Evolutionary conservation across 2,329 filamentous ascomycete species (phyloP), one percentile per base, ranked within the genome.

Genomic region (Xylariaceae sp.): DNA sequence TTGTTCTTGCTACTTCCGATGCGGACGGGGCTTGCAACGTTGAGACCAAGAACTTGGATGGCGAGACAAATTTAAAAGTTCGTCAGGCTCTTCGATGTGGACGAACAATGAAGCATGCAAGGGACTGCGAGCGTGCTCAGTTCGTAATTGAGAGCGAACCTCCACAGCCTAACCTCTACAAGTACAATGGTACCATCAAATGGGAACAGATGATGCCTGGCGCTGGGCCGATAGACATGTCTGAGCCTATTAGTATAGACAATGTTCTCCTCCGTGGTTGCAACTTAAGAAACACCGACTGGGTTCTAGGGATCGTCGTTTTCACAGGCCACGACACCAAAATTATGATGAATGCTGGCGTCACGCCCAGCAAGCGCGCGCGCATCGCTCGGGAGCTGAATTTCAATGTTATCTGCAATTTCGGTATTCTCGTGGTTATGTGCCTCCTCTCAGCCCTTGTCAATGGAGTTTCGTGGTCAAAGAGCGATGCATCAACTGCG

Each of bases 301-400:
- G 95, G 95, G 83, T 92, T 51, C 82, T 99, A 5, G 95, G 93
- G 50, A 84, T 99, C 2, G 93, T 98, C 48, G 80, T 96, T 18
- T 99, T 96, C 75, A 98, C 95, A 14, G 95, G 95, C 32, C 87
- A 93, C 69, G 93, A 99, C 72, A 96, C 93, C 32, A 99, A 98
- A 77, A 98, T 97, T 72, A 99, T 99, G 95, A 89, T 97, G 78
- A 99, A 99, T 71, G 90, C 95, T 23, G 95, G 95, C 57, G 89
- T 93, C 60, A 99, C 95, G 1, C 95, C 96, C 12, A 96, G 87
- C 72, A 99, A 99, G 79, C 89, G 93, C 60, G 86, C 95, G 40
- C 87, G 91, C 64, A 93, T 99, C 67, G 91, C 93, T 50, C 89
- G 91, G 61, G 93, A 96, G 72, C 83, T 99, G 65, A 99, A 99